A percentile compares a stretch with the other conserved stretches of the same genome.
phyloP scores from a whole-genome alignment of 2,329 filamentous ascomycete species.

The Mycosphaerella sp. region DNA sequence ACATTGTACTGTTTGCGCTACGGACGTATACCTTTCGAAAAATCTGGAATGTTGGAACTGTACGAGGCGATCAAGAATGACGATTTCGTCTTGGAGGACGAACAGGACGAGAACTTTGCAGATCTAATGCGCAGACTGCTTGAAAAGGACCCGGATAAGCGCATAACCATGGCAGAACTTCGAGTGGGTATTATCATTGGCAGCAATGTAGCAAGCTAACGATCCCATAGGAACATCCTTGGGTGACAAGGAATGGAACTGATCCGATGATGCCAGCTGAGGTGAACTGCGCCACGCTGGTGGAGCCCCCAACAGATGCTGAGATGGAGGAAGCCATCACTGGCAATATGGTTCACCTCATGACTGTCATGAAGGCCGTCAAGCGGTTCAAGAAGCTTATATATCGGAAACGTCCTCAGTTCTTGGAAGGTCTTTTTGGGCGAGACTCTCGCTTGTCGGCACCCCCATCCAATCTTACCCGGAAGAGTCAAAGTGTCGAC shows the following conservation, averaged over 20 bases:
- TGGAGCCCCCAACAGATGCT: conserved; percentile 80
- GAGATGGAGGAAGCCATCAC: conserved; percentile 91
- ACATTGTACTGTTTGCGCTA: conserved; percentile 90
- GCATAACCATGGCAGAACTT: conserved; percentile 76
- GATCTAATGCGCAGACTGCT: conserved; percentile 69
- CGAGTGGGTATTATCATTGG: conserved; percentile 54
- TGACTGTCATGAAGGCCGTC: conserved; percentile 88
- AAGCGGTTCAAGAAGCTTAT: conserved; percentile 77
- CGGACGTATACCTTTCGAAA: conserved; percentile 80
- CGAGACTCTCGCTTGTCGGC: conserved; percentile 53
- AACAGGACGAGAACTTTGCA: conserved; percentile 61
- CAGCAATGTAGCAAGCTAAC: conserved; percentile 19
- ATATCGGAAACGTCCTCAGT: conserved; percentile 48
- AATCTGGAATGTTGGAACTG: conserved; percentile 71
- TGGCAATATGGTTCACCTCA: conserved; percentile 74
- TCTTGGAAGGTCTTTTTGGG: conserved; percentile 56
- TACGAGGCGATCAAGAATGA: conserved; percentile 82
- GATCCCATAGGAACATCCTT: conserved; percentile 67
- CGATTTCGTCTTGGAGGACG: conserved; percentile 54
- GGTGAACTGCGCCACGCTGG: conserved; percentile 75
- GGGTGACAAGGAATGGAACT: conserved; percentile 76
- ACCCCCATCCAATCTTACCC: conserved; percentile 39
- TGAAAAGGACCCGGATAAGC: conserved; percentile 75
- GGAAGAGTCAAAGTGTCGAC: conserved; percentile 41
- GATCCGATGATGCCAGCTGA: conserved; percentile 74